Percentiles rank a stretch among this genome's conserved stretches.
These are phyloP conservation scores for Stylosanthes scabra DNA, from an alignment of 331 rosid species.

Conservation along the genomic window DNA sequence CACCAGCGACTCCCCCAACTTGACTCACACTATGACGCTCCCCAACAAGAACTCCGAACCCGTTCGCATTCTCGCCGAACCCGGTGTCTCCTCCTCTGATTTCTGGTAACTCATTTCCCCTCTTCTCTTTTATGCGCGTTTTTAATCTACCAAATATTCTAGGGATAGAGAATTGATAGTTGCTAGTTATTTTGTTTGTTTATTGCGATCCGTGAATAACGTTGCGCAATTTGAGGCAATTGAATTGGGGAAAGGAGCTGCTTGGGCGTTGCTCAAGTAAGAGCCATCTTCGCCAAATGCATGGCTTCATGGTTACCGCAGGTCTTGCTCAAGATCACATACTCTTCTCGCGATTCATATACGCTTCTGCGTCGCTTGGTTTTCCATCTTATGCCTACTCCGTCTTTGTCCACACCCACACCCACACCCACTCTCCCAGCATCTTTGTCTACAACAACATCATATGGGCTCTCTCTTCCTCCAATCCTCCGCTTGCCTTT, in stretches of 20 bases:
- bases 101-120: constrained; percentile 55
- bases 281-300: constrained; percentile 61
- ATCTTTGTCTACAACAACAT: constrained; percentile 51
- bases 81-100: constrained; percentile 67
- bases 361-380: constrained; percentile 53
- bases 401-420: constrained; percentile 40
- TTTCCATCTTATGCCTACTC: constrained; percentile 51
- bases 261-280: constrained; percentile 34
- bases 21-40: constrained; percentile 62
- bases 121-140: background rate
- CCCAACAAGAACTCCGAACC: constrained; percentile 63
- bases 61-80: constrained; percentile 74
- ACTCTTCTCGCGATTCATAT: constrained; percentile 54
- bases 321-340: constrained; percentile 54
- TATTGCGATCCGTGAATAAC: background rate
- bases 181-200: too few relatives aligned
- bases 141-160: too few relatives aligned
- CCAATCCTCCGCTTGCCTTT: constrained; percentile 42
- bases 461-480: constrained; percentile 53
- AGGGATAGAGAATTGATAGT: too few relatives aligned
- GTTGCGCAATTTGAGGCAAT: background rate
- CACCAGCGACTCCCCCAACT: constrained; percentile 47
- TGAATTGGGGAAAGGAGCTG: constrained; percentile 16
- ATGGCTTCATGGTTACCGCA: constrained; percentile 49
- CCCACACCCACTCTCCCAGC: constrained; percentile 14